Conservation (phyloP, 345 rosid species). For the Bruguiera parviflora region DNA sequence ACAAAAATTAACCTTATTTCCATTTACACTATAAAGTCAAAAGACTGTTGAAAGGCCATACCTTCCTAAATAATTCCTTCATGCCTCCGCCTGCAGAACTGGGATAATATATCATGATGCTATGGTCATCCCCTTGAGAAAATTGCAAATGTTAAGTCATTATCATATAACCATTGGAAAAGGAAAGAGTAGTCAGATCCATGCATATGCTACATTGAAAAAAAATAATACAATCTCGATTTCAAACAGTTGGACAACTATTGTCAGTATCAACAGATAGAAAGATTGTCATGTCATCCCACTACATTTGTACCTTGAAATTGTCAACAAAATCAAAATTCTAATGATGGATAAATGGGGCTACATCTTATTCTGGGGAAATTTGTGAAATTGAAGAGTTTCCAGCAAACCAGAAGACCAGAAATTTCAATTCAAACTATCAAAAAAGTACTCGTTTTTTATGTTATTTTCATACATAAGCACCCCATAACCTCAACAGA, state of each 20-base stretch:
- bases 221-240: not conserved
- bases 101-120: conserved; percentile 98
- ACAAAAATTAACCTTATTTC: conserved; percentile 2
- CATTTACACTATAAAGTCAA: not conserved
- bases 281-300: not conserved
- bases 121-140: conserved; percentile 86
- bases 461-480: too few species aligned
- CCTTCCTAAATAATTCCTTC: conserved; percentile 99
- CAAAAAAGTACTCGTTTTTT: too few species aligned
- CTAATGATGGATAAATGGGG: not conserved
- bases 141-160: conserved; percentile 18
- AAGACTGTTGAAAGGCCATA: conserved; percentile 15
- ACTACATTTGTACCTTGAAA: not conserved
- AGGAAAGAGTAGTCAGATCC: not conserved
- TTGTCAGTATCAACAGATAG: not conserved
- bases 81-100: conserved; percentile 99
- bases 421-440: too few species aligned
- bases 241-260: not conserved
- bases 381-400: not conserved
- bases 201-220: not conserved
- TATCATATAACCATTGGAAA: conserved; percentile 13
- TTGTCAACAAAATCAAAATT: not conserved
- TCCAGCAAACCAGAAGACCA: not conserved
- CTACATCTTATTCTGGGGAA: not conserved
- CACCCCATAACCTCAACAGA: too few species aligned